Evolutionary conservation across 176 grass and related monocot genomes (phyloP).

Genomic region (Olyra latifolia): DNA sequence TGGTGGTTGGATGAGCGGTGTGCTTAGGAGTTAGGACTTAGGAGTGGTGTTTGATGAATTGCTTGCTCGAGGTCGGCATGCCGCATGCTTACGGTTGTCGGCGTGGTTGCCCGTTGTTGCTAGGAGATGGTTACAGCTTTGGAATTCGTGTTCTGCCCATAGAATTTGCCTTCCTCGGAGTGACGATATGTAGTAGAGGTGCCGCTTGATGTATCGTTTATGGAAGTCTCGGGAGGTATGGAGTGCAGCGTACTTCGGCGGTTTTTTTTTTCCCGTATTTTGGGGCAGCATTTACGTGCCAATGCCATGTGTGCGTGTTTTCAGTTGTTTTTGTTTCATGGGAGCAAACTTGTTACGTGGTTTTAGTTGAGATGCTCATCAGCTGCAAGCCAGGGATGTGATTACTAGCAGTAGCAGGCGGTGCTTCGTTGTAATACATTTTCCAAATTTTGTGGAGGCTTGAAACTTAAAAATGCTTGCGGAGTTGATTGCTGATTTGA

Average conservation of each 20-base stretch:
- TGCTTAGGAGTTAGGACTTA: too few species aligned
- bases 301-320: not conserved
- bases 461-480: not conserved
- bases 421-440: not conserved
- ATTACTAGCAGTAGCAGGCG: not conserved
- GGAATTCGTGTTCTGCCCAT: not conserved
- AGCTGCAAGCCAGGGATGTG: not conserved
- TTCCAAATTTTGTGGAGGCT: not conserved
- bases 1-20: not conserved
- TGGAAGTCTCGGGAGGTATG: not conserved
- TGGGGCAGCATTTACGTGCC: slow-evolving; percentile 19
- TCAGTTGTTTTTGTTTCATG: not conserved
- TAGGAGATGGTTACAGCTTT: not conserved
- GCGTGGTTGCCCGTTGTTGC: not conserved
- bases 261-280: not conserved
- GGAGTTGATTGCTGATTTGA: not conserved
- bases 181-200: not conserved
- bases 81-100: not conserved
- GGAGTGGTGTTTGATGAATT: slow-evolving; percentile 18
- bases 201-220: not conserved
- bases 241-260: not conserved
- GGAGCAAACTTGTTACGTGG: not conserved
- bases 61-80: not conserved
- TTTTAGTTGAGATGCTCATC: not conserved
- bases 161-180: not conserved